phyloP scores from a whole-genome alignment of 345 rosid genomes.

The Chamaenerion angustifolium region DNA sequence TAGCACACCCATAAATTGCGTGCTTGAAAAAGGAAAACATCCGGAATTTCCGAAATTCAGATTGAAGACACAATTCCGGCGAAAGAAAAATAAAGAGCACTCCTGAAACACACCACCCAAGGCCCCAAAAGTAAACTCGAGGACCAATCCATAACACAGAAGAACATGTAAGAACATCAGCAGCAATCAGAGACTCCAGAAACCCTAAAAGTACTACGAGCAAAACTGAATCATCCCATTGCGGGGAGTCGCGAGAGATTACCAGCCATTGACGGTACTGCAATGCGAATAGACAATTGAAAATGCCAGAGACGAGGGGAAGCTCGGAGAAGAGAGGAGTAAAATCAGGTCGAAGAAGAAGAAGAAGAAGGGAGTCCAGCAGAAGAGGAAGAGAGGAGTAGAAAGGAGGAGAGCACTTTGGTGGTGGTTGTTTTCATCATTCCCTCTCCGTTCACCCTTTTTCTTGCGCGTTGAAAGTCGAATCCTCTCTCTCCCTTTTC shows the following conservation, averaged over 20 bases:
- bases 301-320: background rate
- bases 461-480: constrained; percentile 10
- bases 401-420: constrained; percentile 1
- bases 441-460: constrained; percentile 4
- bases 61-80: background rate
- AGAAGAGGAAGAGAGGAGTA: background rate
- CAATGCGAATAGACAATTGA: no score
- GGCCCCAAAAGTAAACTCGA: background rate
- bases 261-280: no score
- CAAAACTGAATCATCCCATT: background rate
- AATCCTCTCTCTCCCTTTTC: background rate
- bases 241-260: background rate
- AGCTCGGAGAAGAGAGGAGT: background rate
- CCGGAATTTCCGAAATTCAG: no score
- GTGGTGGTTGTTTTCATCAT: constrained; percentile 3
- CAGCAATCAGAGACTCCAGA: background rate
- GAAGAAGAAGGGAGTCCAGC: background rate
- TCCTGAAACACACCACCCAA: background rate
- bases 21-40: no score
- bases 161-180: background rate
- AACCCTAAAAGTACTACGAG: background rate
- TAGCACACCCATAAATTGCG: no score
- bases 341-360: constrained; percentile 3
- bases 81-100: background rate
- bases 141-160: background rate